Conservation (phyloP, 1,284 basidiomycete species). For the Hypsizygus ulmarius region DNA sequence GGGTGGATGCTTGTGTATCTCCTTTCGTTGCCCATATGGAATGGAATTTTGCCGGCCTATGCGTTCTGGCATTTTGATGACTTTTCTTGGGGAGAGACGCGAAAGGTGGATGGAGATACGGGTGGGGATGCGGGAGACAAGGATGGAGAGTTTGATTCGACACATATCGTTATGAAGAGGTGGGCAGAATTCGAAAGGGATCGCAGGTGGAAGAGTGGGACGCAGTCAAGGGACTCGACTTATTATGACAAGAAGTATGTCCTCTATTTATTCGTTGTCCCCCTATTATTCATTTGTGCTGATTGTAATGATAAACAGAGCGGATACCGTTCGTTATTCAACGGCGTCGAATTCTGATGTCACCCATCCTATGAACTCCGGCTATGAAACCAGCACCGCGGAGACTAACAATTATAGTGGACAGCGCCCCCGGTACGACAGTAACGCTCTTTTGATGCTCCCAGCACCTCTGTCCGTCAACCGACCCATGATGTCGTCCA, state of each 20-base stretch:
- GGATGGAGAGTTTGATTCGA: conserved; percentile 94
- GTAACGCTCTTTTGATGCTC: conserved; percentile 64
- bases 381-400: conserved; percentile 55
- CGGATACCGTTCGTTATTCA: conserved; percentile 67
- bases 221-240: conserved; percentile 78
- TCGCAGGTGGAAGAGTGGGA: conserved; percentile 87
- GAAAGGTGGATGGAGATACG: conserved; percentile 79
- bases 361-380: conserved; percentile 51
- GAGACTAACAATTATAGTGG: conserved; percentile 48
- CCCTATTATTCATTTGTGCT: conserved; percentile 12
- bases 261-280: conserved; percentile 15
- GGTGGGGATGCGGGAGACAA: conserved; percentile 80
- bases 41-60: conserved; percentile 91
- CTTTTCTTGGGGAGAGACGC: conserved; percentile 98
- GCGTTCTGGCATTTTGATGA: conserved; percentile 99
- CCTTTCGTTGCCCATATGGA: conserved; percentile 92
- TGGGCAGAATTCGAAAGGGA: conserved; percentile 99
- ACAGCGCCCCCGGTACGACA: conserved; percentile 60
- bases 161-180: conserved; percentile 97
- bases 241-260: conserved; percentile 71
- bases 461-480: conserved; percentile 65
- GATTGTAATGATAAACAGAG: conserved; percentile 28
- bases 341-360: conserved; percentile 71
- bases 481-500: conserved; percentile 47
- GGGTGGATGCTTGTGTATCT: conserved; percentile 98